Percentiles rank a stretch among this genome's conserved stretches.
Evolutionary conservation across 2,329 filamentous ascomycete species (phyloP).

Genomic region (Exophiala sp.): DNA sequence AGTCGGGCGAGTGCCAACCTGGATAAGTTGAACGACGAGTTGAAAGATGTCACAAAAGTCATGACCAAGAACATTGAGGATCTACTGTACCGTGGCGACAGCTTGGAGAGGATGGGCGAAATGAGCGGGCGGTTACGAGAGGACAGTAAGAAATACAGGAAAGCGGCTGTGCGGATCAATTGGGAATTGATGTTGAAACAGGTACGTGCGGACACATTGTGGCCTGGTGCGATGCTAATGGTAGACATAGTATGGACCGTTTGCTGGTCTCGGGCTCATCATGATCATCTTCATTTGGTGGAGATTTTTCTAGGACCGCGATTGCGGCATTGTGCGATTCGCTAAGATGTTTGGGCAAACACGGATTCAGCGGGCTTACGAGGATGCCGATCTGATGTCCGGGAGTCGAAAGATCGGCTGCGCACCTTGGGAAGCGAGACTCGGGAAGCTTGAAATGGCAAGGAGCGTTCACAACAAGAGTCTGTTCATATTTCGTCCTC

Average conservation of each 20-base stretch:
- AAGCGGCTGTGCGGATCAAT: slow-evolving; percentile 90
- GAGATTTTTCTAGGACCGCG: slow-evolving; percentile 69
- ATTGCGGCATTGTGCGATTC: background rate
- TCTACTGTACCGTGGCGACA: slow-evolving; percentile 88
- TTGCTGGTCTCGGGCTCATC: slow-evolving; percentile 73
- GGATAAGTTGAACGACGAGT: slow-evolving; percentile 91
- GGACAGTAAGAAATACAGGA: slow-evolving; percentile 89
- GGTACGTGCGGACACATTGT: slow-evolving; percentile 37
- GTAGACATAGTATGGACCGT: slow-evolving; percentile 66
- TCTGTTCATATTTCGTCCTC: slow-evolving; percentile 72
- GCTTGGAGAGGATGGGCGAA: slow-evolving; percentile 93
- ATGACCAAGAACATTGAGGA: slow-evolving; percentile 99
- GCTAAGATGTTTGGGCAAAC: background rate
- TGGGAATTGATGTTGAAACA: slow-evolving; percentile 96
- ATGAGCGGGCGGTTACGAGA: slow-evolving; percentile 80
- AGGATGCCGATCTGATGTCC: too few relatives aligned
- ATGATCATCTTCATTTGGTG: slow-evolving; percentile 84
- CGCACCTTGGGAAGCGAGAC: background rate
- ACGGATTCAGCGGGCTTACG: background rate
- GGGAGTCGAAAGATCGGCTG: too few relatives aligned
- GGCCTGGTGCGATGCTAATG: slow-evolving; percentile 6
- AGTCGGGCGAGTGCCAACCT: slow-evolving; percentile 85
- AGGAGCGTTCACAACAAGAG: background rate
- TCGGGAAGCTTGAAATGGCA: too few relatives aligned
- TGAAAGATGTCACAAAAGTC: slow-evolving; percentile 95